phyloP scores from a whole-genome alignment of 768 basidiomycete genomes.

The Vararia minispora region DNA sequence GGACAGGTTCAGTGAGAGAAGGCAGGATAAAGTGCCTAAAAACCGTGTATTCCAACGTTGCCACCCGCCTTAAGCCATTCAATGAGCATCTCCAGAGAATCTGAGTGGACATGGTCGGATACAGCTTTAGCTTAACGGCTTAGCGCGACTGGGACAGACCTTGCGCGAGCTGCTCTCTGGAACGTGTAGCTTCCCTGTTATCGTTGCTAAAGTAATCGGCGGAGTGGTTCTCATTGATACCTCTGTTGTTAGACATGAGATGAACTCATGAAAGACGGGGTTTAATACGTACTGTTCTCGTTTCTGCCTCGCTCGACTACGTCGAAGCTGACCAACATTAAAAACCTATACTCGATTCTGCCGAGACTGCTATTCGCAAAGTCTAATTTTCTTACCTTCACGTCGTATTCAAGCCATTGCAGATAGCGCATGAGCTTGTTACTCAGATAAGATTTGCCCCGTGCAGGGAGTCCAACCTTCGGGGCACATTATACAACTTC shows the following conservation, averaged over 20 bases:
- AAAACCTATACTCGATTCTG: slow-evolving; percentile 56
- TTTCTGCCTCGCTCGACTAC: slow-evolving; percentile 72
- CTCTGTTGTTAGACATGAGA: slow-evolving; percentile 36
- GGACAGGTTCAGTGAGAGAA: neutral
- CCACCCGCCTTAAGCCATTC: slow-evolving; percentile 91
- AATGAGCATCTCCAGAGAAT: slow-evolving; percentile 91
- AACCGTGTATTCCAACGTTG: slow-evolving; percentile 98
- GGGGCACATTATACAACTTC: neutral
- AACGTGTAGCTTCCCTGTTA: slow-evolving; percentile 65
- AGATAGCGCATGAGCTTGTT: slow-evolving; percentile 97
- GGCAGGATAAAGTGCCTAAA: slow-evolving; percentile 12
- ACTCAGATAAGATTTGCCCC: slow-evolving; percentile 96
- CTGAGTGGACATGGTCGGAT: too few relatives aligned
- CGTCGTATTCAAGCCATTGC: slow-evolving; percentile 97
- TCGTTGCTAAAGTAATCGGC: slow-evolving; percentile 83
- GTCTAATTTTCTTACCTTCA: slow-evolving; percentile 45
- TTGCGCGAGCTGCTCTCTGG: slow-evolving; percentile 76
- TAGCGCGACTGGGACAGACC: too few relatives aligned
- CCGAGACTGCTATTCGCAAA: neutral
- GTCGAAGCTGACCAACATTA: slow-evolving; percentile 91
- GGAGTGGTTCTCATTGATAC: slow-evolving; percentile 84
- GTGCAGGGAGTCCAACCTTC: slow-evolving; percentile 92
- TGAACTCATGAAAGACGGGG: neutral
- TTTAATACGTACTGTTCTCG: slow-evolving; percentile 49
- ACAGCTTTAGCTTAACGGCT: too few relatives aligned